Base-by-base conservation (phyloP, 768 basidiomycete genomes). In the Pleurotus ostreatus region DNA sequence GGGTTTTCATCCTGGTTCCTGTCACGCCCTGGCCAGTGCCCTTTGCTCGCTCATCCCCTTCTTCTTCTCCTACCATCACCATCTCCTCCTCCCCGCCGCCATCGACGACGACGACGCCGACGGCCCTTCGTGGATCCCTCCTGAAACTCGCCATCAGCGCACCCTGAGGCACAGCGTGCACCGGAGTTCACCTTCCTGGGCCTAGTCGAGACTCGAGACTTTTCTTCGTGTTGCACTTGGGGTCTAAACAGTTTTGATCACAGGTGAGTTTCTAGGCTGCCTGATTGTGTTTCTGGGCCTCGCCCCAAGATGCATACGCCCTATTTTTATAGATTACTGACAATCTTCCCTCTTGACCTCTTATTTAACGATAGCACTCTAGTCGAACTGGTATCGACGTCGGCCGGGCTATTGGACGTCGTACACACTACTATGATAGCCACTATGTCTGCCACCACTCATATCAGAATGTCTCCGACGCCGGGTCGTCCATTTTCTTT, bases 401-500 rank as follows among this genome's bases (percentile, higher is more conserved):
- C 37, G 51, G 49, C 25, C 39, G 55, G 55, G 23, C 46, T 25
- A 13, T 41, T 15, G 18, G 51, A 26, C 51, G 51, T 23, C n/a
- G 51, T 25, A 51, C 47, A 34, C 30, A 43, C 51, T 57, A 57
- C 65, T 61, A 81, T 79, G 78, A 76, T 79, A 61, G 73, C 78
- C 34, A 80, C 78, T 9, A 70, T 74, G 11, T 66, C 72, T 46
- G 57, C 67, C 6, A 70, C 71, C 41, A 63, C 69, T 20, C 67
- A 69, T 56, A 41, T 57, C 25, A 68, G 68, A 63, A 72, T 73
- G 70, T 68, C 70, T 49, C 67, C 72, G 41, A 56, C 66, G 7
- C 68, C 68, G 59, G 66, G 74, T 57, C 64, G 66, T 55, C 63
- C 64, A 30, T 63, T 70, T 58, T 63, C 74, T 46, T 71, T 70